Base-by-base conservation (phyloP, 257 asterid species). In the Nicotiana attenuata region DNA sequence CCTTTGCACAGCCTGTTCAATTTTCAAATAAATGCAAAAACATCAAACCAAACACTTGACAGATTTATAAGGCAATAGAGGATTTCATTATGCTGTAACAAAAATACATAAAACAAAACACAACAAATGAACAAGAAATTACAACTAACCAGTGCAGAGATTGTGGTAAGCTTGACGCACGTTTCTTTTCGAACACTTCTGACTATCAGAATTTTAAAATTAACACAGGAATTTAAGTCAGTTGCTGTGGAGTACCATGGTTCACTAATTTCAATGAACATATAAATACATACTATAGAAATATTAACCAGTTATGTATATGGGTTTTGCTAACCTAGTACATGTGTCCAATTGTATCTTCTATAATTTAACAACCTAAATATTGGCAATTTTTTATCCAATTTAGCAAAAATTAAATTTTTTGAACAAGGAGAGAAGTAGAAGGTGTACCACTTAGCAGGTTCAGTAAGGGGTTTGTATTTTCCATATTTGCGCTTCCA, bases 151-250 rank as follows among this genome's bases (percentile, higher is more conserved):
- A 84, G 68, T 63, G 85, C 99, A 96, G 26, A 96, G 89, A 85
- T 88, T 92, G 84, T 96, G 99, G 84, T 96, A 91, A 63, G 99
- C 99, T 87, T 96, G 99, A 65, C 97, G 90, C 89, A 96, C 99
- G 80, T 92, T 90, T 86, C 99, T 88, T 93, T 94, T 96, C 14
- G 97, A 91, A 90, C 99, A 96, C 87, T 85, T 85, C 87, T 96
- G 99, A 84, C 99, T 96, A 82, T 50, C 59, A 20, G 0, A 77
- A 53, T 6, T 41, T 77, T n/a, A 20, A 3, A 0, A 45, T 41
- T 2, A 22, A 47, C 1, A 22, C 13, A 71, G 3, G n/a, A 45
- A 17, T n/a, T 3, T 22, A 24, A 15, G 22, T 73, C 79, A 24
- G 61, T 73, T 4, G 31, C 59, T 45, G 7, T n/a, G 24, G 35